Evolutionary conservation across 495 filamentous ascomycete genomes (phyloP).

Genomic region (Lasiosphaeriaceae sp.): DNA sequence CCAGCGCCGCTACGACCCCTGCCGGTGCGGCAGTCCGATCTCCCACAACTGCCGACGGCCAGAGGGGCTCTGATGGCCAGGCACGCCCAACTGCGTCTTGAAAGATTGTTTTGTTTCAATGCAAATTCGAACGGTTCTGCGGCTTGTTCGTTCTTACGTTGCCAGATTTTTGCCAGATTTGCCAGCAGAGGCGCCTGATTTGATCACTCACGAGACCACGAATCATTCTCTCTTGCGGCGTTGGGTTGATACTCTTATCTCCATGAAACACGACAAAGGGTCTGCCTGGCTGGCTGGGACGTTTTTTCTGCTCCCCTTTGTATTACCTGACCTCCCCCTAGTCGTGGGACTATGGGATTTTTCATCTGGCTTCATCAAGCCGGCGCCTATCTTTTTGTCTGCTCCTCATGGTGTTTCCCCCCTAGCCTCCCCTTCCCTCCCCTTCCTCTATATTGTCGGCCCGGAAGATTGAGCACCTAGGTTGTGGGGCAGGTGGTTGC

Average conservation of each 20-base stretch:
- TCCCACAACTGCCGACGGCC: background rate
- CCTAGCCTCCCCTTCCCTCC: background rate
- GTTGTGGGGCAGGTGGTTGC: no score
- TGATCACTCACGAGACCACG: conserved; percentile 3
- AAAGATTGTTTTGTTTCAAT: no score
- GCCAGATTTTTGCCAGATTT: background rate
- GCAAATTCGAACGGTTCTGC: background rate
- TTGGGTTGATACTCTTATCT: conserved; percentile 4
- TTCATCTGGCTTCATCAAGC: background rate
- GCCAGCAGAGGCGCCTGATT: background rate
- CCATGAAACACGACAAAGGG: background rate
- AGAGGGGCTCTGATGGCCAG: background rate
- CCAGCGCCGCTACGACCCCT: background rate
- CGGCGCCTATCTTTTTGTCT: background rate
- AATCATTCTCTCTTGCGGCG: conserved; percentile 5
- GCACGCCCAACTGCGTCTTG: background rate
- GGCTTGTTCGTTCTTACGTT: background rate
- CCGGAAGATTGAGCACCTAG: no score
- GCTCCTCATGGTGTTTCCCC: background rate
- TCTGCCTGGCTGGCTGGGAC: background rate
- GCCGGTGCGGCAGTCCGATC: background rate
- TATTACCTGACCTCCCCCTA: background rate
- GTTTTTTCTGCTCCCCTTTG: background rate
- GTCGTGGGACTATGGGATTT: background rate
- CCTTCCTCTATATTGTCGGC: no score